Evolutionary conservation across 208 protist genomes (phyloP), one percentile per base, ranked within the genome.

Genomic region (Leishmania tarentolae): DNA sequence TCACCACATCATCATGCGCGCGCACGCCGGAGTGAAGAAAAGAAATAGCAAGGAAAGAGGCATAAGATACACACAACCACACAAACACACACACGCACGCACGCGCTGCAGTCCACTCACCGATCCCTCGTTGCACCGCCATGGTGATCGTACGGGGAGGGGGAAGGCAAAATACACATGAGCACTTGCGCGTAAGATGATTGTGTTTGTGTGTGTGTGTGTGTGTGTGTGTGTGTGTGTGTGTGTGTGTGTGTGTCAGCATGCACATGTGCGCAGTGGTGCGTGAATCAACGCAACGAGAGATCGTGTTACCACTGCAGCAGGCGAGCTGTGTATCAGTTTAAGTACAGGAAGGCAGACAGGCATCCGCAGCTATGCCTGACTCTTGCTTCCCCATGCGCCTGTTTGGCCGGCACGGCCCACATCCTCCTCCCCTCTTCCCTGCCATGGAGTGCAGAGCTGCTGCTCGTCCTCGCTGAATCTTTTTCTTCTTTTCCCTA

Each of bases 11-110:
- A 37, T 35, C 21, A 50, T 35, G 44, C 9, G 13, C 69, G 9
- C 28, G 24, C 40, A 17, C 69, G 21, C 69, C 31, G 61, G 31
- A 68, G 44, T 44, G 42, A 50, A 73, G 24, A 78, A 86, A 70
- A 11, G 8, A 79, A 50, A 37, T 35, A 47, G 31, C 31, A 72
- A 68, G 47, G 69, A 79, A 72, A 53, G 44, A 65, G 79, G 44
- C 65, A n/a, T 19, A 6, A 47, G n/a, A 83, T 35, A 44, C 37
- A 61, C 70, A 79, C 53, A 63, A 11, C 40, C 63, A 69, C 76
- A 50, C 37, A 82, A n/a, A n/a, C 47, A 44, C 37, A 61, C 70
- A 79, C 53, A 63, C 24, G 42, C 63, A 69, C 76, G 56, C 37
- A 82, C 44, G 40, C 44, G 31, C 42, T 52, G 28, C 42, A 44